A percentile compares a stretch with the other conserved stretches of the same genome.
Evolutionary conservation across 768 basidiomycete species (phyloP).

Genomic region (Peribolospora kevripleyi): DNA sequence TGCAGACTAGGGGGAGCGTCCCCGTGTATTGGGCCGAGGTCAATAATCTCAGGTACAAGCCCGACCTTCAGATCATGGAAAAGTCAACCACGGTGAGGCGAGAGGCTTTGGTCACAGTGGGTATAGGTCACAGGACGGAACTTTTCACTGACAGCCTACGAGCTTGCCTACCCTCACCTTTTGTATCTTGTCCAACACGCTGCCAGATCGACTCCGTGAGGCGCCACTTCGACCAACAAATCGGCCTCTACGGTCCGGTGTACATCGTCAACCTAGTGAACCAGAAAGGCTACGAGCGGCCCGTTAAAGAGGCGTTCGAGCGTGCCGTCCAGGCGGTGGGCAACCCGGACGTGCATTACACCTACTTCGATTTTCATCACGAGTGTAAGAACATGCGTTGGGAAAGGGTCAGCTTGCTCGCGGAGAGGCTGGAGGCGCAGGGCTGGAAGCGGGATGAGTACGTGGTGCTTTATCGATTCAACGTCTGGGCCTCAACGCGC

Average conservation of each 20-base stretch:
- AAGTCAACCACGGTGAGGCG: constrained; percentile 49
- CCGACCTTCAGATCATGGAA: constrained; percentile 91
- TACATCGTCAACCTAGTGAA: constrained; percentile 77
- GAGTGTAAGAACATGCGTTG: constrained; percentile 88
- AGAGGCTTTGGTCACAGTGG: not conserved
- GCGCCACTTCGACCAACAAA: constrained; percentile 48
- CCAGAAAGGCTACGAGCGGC: constrained; percentile 73
- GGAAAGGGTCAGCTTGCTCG: constrained; percentile 64
- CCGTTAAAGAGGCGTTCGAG: constrained; percentile 88
- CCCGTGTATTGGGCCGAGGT: constrained; percentile 93
- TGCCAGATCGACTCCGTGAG: constrained; percentile 42
- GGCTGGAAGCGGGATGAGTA: constrained; percentile 8
- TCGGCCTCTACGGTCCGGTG: constrained; percentile 48
- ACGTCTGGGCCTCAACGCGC: constrained; percentile 1
- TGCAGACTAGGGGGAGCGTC: constrained; percentile 79
- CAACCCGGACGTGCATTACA: constrained; percentile 48
- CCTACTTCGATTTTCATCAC: constrained; percentile 92
- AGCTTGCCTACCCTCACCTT: not conserved
- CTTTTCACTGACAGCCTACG: not conserved
- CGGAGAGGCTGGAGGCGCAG: constrained; percentile 50
- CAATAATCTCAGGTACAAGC: constrained; percentile 83
- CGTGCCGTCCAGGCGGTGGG: constrained; percentile 39
- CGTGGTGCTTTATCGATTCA: not conserved
- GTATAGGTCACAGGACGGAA: not conserved
- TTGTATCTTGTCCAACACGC: not conserved